Conservation (phyloP, 805 yeast species). For the Isabelozyma rhagii region DNA sequence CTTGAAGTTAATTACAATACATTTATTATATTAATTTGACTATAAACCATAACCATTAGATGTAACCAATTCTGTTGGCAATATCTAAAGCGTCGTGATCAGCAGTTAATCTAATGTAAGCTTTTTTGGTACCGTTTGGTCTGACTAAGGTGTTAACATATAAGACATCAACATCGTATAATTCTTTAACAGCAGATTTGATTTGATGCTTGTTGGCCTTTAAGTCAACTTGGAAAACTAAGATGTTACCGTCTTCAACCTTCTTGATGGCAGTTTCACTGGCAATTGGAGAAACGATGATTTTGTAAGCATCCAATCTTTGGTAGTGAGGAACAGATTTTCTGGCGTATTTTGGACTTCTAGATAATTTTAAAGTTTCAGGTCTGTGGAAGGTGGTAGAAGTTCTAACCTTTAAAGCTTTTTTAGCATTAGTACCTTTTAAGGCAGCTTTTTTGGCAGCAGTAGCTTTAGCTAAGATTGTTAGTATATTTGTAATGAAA, state of each 20-base stretch:
- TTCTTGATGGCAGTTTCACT: slow-evolving; percentile 99
- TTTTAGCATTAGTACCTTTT: slow-evolving; percentile 92
- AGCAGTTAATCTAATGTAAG: slow-evolving; percentile 97
- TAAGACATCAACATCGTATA: slow-evolving; percentile 92
- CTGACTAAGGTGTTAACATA: slow-evolving; percentile 95
- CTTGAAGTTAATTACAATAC: not conserved
- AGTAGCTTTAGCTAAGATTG: slow-evolving; percentile 51
- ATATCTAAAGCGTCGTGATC: slow-evolving; percentile 99
- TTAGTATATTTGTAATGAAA: slow-evolving; percentile 15
- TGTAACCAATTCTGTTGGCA: slow-evolving; percentile 99
- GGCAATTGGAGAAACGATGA: slow-evolving; percentile 91
- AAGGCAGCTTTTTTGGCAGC: slow-evolving; percentile 99
- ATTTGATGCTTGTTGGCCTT: slow-evolving; percentile 98
- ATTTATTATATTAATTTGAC: not conserved
- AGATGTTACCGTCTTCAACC: slow-evolving; percentile 99
- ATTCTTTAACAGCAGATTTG: slow-evolving; percentile 96
- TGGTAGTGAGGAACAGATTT: slow-evolving; percentile 96
- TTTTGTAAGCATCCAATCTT: slow-evolving; percentile 94
- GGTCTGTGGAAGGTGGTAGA: slow-evolving; percentile 94
- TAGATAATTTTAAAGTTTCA: slow-evolving; percentile 91
- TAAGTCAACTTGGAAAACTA: slow-evolving; percentile 96
- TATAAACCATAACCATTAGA: slow-evolving; percentile 45
- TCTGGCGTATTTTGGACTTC: slow-evolving; percentile 92
- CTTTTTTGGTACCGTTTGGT: slow-evolving; percentile 99
- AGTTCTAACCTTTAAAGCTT: slow-evolving; percentile 91